Percentiles rank a stretch among this genome's conserved stretches.
phyloP scores from a whole-genome alignment of 2,329 filamentous ascomycete genomes.

The Didymella segeticola region DNA sequence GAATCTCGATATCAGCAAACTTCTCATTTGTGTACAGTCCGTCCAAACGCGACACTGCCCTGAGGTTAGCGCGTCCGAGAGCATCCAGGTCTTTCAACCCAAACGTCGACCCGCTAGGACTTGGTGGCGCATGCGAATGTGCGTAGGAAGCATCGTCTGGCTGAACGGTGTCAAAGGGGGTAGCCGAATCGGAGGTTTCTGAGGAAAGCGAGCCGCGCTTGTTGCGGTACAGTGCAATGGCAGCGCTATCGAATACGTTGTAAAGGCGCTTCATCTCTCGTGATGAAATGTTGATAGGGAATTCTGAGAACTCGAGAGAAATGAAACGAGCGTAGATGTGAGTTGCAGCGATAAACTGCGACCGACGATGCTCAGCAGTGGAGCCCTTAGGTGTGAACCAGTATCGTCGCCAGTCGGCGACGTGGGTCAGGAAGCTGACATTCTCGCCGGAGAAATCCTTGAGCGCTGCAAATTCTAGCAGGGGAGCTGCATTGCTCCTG shows the following conservation, averaged over 20 bases:
- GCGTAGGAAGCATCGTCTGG: constrained; percentile 5
- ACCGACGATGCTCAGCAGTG: constrained; percentile 30
- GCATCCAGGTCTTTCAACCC: constrained; percentile 33
- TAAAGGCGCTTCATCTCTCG: constrained; percentile 38
- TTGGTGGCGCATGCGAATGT: constrained; percentile 15
- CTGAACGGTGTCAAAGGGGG: constrained; percentile 37
- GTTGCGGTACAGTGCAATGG: constrained; percentile 28
- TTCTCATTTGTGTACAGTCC: constrained; percentile 26
- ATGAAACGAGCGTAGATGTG: constrained; percentile 46
- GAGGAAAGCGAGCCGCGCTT: constrained; percentile 24
- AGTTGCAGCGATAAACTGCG: constrained; percentile 39
- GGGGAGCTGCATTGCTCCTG: constrained; percentile 37
- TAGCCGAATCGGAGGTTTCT: constrained; percentile 27
- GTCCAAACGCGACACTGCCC: constrained; percentile 32
- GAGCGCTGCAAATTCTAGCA: constrained; percentile 42
- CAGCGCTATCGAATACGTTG: constrained; percentile 33
- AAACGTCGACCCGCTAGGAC: constrained; percentile 23
- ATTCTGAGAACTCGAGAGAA: constrained; percentile 43
- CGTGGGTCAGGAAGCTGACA: constrained; percentile 44
- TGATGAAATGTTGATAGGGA: constrained; percentile 46
- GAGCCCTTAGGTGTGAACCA: constrained; percentile 35
- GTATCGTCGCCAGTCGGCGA: constrained; percentile 42
- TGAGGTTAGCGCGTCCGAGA: constrained; percentile 39
- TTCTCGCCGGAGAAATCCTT: constrained; percentile 48
- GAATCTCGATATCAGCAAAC: constrained; percentile 28